Evolutionary conservation across 805 yeast species (phyloP), one percentile per base, ranked within the genome.

Genomic region (Candida stauntonica): DNA sequence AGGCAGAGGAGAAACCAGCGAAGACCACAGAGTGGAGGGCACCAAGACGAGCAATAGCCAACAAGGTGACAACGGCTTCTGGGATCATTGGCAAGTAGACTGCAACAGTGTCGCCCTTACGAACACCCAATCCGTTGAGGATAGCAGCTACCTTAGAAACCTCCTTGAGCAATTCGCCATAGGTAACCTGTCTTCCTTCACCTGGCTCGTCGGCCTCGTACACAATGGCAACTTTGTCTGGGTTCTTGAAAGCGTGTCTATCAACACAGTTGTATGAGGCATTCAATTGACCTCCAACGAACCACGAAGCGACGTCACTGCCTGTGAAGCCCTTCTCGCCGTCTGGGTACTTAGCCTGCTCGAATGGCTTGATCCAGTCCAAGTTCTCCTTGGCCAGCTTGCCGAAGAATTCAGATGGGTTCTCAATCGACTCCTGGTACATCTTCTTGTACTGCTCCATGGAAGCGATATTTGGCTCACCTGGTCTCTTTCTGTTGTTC

Each of bases 41-140:
- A 61, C 99, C 99, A 41, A 91, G 68, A 68, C 99, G 81, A 26
- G 80, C 85, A 57, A 88, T 81, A 33, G 99, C 99, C 57, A 91
- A 72, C 75, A 91, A 77, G n/a, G 99, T 84, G 41, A 93, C 78
- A 45, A 93, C 70, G 16, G 97, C 96, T 67, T 89, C 96, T 35
- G 98, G 95, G 45, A 89, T 89, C 99, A 93, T 91, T 58, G 99
- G 99, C 61, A 91, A 69, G 66, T 91, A 91, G 42, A 91, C 85
- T 35, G 97, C 98, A 42, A 91, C 98, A 19, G 95, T 85, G 60
- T 91, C 99, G 58, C 99, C 99, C 64, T 86, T 86, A 52, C 73
- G 68, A 51, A 91, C 91, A 41, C 99, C 99, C 76, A 88, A 79
- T 42, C 80, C 73, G 47, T 74, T 68, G 60, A 93, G 74, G 30